These are phyloP conservation scores for Dioscorea dumetorum DNA, from an alignment of 106 monocot species.

Conservation along the genomic window DNA sequence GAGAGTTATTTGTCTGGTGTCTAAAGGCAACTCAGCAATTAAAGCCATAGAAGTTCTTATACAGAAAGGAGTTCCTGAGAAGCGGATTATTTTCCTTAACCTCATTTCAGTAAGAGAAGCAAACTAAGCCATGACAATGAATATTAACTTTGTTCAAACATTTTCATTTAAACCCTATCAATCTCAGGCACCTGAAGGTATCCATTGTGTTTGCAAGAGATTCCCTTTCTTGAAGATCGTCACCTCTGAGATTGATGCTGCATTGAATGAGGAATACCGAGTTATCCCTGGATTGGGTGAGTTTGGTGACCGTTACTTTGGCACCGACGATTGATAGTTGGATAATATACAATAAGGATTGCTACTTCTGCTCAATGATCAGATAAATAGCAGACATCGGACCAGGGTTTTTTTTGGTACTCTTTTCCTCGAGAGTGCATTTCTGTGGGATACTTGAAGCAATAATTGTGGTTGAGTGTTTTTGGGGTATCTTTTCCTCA, in stretches of 20 bases:
- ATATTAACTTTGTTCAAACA: background rate
- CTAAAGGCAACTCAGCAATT: slow-evolving; percentile 74
- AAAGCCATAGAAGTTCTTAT: slow-evolving; percentile 92
- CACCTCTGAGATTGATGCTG: slow-evolving; percentile 82
- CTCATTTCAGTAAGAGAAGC: slow-evolving; percentile 70
- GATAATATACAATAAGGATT: too few species aligned
- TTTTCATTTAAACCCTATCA: background rate
- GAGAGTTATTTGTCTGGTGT: background rate
- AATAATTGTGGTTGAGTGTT: too few species aligned
- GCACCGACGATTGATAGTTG: slow-evolving; percentile 47
- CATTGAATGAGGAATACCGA: slow-evolving; percentile 69
- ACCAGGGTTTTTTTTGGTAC: too few species aligned
- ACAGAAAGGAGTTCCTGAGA: slow-evolving; percentile 87
- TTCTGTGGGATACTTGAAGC: too few species aligned
- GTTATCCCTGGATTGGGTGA: slow-evolving; percentile 93
- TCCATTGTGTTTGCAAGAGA: slow-evolving; percentile 75
- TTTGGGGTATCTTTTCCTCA: too few species aligned
- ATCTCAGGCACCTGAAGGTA: slow-evolving; percentile 85
- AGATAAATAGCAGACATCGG: too few species aligned
- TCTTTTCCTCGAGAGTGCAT: too few species aligned
- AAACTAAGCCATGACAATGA: background rate
- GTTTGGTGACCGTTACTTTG: slow-evolving; percentile 90
- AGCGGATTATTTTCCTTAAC: slow-evolving; percentile 80
- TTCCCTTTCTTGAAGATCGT: slow-evolving; percentile 84
- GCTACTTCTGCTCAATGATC: too few species aligned